Base-by-base conservation (phyloP, 2,329 filamentous ascomycete genomes). In the Aspergillus melleus region DNA sequence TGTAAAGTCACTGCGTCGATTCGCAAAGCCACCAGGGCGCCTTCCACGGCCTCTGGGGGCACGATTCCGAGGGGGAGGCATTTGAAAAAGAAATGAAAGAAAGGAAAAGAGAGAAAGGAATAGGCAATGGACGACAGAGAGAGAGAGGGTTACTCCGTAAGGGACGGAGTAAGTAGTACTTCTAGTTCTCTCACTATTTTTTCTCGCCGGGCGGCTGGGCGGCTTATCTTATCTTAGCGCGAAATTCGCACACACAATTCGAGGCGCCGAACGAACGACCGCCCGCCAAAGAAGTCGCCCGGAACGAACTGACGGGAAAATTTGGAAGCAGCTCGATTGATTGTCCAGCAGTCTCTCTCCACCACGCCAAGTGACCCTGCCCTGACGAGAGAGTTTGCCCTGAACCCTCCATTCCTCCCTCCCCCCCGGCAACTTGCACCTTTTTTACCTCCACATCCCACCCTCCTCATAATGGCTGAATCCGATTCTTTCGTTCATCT, bases 401-500 rank as follows among this genome's bases (percentile, higher is more conserved):
- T 42, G 36, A 6, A 6, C 36, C 24, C 49, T 50, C 39, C 14
- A 16, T 30, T 51, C 50, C 29, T 52, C 16, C 36, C 29, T 39
- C 29, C 26, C 11, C 11, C 26, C 29, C 26, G 16, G 10, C 51
- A 16, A 16, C 30, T 4, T 26, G n/a, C 44, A 22, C 26, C 30
- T 36, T 53, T 53, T 11, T 20, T 10, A 52, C 22, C 50, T 20
- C 20, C 51, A 30, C 53, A 60, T 51, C 58, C 55, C 55, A 59
- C 57, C 61, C 66, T 77, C 78, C 80, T 79, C 85, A 92, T 73
- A 80, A 96, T 96, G 92, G 89, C 91, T 78, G 81, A 88, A 77
- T 84, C 86, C 72, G 90, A 94, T 78, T 90, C 90, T 66, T 98
- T 96, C 83, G 88, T 98, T 73, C 95, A 99, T 79, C 89, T 99